phyloP scores from a whole-genome alignment of 345 rosid species.

The Camelina hispida region DNA sequence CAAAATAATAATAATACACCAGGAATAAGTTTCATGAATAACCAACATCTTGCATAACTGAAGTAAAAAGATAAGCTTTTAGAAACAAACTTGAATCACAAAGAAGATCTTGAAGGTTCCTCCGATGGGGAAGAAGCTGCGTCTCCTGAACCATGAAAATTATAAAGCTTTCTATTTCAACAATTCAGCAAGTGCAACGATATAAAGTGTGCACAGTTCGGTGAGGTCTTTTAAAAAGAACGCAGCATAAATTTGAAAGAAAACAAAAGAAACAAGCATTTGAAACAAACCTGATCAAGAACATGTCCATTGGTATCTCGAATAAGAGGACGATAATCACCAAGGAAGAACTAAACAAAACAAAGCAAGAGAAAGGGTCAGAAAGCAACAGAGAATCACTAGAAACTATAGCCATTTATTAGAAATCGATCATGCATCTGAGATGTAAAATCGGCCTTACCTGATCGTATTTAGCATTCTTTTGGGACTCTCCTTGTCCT shows the following conservation, averaged over 20 bases:
- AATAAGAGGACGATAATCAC: conserved; percentile 96
- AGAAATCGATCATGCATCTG: conserved; percentile 33
- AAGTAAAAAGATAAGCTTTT: conserved; percentile 41
- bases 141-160: conserved; percentile 72
- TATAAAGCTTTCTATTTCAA: conserved; percentile 31
- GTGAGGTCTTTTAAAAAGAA: conserved; percentile 19
- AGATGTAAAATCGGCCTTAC: conserved; percentile 48
- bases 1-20: conserved; percentile 38
- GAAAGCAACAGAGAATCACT: conserved; percentile 28
- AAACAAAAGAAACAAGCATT: conserved; percentile 34
- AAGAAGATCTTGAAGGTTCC: conserved; percentile 94
- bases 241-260: conserved; percentile 27
- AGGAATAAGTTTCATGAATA: conserved; percentile 18
- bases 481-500: conserved; percentile 97
- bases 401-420: conserved; percentile 21
- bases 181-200: conserved; percentile 22
- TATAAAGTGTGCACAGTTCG: conserved; percentile 4
- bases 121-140: conserved; percentile 79
- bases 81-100: conserved; percentile 82
- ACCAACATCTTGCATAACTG: conserved; percentile 32
- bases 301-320: conserved; percentile 84
- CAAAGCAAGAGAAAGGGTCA: conserved; percentile 33
- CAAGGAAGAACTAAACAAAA: conserved; percentile 87
- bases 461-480: conserved; percentile 97
- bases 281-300: conserved; percentile 85